Percentiles rank a stretch among this genome's conserved stretches.
phyloP scores from a whole-genome alignment of 2,329 filamentous ascomycete species.

The Fusarium hainanense region DNA sequence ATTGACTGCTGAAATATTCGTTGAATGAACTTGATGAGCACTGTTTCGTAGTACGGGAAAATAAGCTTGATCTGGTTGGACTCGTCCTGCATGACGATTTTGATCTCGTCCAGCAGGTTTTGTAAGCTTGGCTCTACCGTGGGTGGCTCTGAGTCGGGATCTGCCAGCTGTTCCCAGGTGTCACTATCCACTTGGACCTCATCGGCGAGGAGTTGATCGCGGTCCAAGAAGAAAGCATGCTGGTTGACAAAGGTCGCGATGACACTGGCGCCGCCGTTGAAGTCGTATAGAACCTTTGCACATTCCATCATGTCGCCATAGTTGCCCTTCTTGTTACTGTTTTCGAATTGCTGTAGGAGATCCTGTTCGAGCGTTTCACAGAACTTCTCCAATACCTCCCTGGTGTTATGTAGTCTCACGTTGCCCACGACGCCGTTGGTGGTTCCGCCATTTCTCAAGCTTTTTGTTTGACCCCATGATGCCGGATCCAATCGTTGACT shows the following conservation, averaged over 20 bases:
- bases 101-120: constrained; percentile 92
- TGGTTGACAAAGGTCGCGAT: constrained; percentile 98
- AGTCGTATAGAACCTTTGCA: constrained; percentile 91
- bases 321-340: constrained; percentile 93
- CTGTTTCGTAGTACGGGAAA: constrained; percentile 96
- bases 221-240: constrained; percentile 98
- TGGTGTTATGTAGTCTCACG: constrained; percentile 71
- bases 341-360: constrained; percentile 94
- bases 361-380: constrained; percentile 96
- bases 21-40: constrained; percentile 92
- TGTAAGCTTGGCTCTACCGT: constrained; percentile 93
- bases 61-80: constrained; percentile 96
- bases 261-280: constrained; percentile 94
- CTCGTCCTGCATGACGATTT: constrained; percentile 95
- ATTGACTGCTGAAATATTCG: constrained; percentile 98
- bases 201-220: constrained; percentile 89
- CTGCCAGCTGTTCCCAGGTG: constrained; percentile 90
- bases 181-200: constrained; percentile 81
- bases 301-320: constrained; percentile 99
- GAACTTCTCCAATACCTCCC: constrained; percentile 95
- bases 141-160: constrained; percentile 91
- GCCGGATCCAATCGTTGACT: constrained; percentile 87
- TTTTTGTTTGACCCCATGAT: constrained; percentile 75
- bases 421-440: constrained; percentile 57
- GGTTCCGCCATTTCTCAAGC: constrained; percentile 59